Conservation (phyloP, 2,329 filamentous ascomycete genomes). For the Botrytis fragariae region DNA sequence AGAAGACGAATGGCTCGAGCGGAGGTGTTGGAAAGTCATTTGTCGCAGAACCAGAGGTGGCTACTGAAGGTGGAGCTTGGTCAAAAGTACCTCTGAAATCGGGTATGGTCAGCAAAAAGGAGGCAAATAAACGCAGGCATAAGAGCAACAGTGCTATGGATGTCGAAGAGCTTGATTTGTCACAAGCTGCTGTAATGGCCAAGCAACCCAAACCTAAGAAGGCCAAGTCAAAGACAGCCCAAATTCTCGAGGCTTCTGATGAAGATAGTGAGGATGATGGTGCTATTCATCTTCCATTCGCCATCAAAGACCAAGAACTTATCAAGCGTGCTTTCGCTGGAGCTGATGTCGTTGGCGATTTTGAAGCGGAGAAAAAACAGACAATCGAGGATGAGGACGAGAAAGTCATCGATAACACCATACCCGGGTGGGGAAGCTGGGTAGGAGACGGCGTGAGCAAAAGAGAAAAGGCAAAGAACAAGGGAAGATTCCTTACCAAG, state of each 20-base stretch:
- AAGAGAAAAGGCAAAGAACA: slow-evolving; percentile 62
- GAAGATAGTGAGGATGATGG: slow-evolving; percentile 46
- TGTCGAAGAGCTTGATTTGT: slow-evolving; percentile 37
- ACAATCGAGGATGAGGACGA: slow-evolving; percentile 75
- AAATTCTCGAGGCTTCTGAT: slow-evolving; percentile 31
- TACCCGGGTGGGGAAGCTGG: slow-evolving; percentile 95
- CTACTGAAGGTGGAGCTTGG: slow-evolving; percentile 38
- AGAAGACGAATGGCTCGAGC: slow-evolving; percentile 21
- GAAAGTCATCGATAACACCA: slow-evolving; percentile 75
- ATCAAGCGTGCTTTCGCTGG: slow-evolving; percentile 85
- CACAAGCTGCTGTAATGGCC: slow-evolving; percentile 36
- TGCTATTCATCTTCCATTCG: slow-evolving; percentile 53
- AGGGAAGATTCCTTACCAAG: slow-evolving; percentile 61
- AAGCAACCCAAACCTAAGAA: slow-evolving; percentile 34
- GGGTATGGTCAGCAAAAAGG: slow-evolving; percentile 30
- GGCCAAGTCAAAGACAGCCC: slow-evolving; percentile 29
- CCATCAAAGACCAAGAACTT: slow-evolving; percentile 62
- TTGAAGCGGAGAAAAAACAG: slow-evolving; percentile 74
- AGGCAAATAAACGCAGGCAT: slow-evolving; percentile 36
- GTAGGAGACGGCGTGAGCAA: slow-evolving; percentile 77
- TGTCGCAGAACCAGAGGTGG: slow-evolving; percentile 18
- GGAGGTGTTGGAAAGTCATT: slow-evolving; percentile 9
- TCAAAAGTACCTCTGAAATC: slow-evolving; percentile 34
- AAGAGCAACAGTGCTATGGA: slow-evolving; percentile 37
- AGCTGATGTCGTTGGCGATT: slow-evolving; percentile 77